A percentile compares a stretch with the other conserved stretches of the same genome.
Evolutionary conservation across 768 basidiomycete genomes (phyloP).

Genomic region (Tremella fuciformis): DNA sequence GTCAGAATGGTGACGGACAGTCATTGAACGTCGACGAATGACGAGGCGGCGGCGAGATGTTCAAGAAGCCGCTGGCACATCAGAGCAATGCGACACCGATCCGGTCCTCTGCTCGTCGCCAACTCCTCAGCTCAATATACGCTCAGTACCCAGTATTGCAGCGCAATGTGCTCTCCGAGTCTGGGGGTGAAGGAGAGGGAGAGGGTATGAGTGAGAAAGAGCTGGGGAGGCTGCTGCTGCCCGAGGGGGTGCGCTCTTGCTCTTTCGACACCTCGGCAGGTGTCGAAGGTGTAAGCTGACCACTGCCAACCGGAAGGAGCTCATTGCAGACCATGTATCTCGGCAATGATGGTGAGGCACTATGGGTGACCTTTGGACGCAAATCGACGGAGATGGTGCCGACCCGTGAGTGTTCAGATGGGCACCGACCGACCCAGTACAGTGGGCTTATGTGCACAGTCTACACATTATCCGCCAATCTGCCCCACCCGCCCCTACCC

Average conservation of each 20-base stretch:
- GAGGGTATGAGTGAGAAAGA: constrained; percentile 27
- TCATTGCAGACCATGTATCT: constrained; percentile 31
- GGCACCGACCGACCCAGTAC: not conserved
- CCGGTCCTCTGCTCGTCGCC: constrained; percentile 42
- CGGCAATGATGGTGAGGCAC: constrained; percentile 35
- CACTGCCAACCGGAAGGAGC: not conserved
- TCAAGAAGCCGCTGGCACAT: constrained; percentile 47
- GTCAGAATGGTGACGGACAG: too few relatives aligned
- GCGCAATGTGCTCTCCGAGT: not conserved
- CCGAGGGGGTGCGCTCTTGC: constrained; percentile 38
- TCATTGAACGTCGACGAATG: too few relatives aligned
- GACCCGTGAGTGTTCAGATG: constrained; percentile 45
- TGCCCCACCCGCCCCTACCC: constrained; percentile 31
- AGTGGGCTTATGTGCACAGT: constrained; percentile 18
- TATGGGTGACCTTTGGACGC: constrained; percentile 48
- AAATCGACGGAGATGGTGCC: constrained; percentile 46
- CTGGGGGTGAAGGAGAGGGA: constrained; percentile 10
- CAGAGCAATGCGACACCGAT: constrained; percentile 46
- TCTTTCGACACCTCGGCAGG: constrained; percentile 41
- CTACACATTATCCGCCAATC: constrained; percentile 22
- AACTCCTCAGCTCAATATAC: constrained; percentile 36
- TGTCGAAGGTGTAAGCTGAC: constrained; percentile 35
- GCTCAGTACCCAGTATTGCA: constrained; percentile 34
- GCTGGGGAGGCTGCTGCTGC: constrained; percentile 37
- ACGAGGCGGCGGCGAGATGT: constrained; percentile 27